phyloP scores from a whole-genome alignment of 2,329 filamentous ascomycete species.

The Ceratocystis eucalypticola region DNA sequence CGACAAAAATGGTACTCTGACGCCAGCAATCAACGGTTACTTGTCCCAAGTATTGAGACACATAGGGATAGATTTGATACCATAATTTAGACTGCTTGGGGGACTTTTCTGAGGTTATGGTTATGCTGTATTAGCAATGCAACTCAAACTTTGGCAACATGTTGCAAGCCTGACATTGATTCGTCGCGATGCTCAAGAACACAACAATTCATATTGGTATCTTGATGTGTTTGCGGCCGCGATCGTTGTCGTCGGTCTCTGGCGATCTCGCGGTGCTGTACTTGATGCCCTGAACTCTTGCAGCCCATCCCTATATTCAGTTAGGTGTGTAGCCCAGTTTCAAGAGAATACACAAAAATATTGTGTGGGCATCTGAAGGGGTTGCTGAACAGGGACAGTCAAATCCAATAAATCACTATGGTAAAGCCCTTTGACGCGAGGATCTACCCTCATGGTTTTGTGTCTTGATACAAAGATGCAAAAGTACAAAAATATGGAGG shows the following conservation, averaged over 20 bases:
- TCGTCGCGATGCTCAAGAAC: background rate
- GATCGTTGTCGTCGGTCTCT: background rate
- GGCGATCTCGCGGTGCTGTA: background rate
- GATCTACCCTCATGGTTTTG: background rate
- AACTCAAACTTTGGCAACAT: background rate
- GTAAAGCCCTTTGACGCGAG: background rate
- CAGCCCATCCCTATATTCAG: background rate
- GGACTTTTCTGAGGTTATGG: background rate
- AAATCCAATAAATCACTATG: conserved; percentile 7
- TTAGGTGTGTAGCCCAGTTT: background rate
- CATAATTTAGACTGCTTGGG: background rate
- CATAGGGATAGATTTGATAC: background rate
- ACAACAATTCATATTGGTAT: background rate
- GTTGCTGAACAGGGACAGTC: background rate
- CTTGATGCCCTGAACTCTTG: background rate
- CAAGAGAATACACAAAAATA: background rate
- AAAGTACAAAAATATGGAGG: background rate
- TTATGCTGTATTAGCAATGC: background rate
- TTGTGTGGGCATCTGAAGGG: background rate
- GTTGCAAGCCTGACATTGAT: background rate
- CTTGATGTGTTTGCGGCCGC: too few relatives aligned
- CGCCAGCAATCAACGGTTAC: background rate
- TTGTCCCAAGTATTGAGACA: conserved; percentile 7
- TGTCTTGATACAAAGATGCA: background rate
- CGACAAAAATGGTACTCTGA: background rate